phyloP scores from a whole-genome alignment of 305 asterid genomes.

The Fraxinus platypoda region DNA sequence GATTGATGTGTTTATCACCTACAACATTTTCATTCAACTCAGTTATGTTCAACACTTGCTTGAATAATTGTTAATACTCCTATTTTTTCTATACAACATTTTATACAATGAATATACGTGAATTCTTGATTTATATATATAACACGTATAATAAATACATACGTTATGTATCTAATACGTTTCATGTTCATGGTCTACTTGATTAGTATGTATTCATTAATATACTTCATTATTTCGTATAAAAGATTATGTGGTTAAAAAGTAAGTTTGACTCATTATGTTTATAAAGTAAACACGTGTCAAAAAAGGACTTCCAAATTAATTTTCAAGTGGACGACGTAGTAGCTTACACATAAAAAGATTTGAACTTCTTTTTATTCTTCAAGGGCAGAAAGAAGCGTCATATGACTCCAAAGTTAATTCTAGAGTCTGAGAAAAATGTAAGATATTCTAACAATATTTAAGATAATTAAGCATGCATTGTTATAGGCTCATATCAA shows the following conservation, averaged over 20 bases:
- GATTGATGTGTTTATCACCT: background rate
- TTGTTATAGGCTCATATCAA: background rate
- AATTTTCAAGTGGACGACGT: too few relatives aligned
- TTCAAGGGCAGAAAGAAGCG: background rate
- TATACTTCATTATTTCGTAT: background rate
- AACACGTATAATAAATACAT: background rate
- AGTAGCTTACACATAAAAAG: background rate
- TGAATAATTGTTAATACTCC: background rate
- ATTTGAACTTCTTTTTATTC: background rate
- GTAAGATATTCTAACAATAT: background rate
- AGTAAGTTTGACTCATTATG: background rate
- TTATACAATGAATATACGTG: background rate
- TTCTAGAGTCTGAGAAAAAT: background rate
- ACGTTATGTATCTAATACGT: background rate
- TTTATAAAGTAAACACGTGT: too few relatives aligned
- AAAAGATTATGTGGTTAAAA: background rate
- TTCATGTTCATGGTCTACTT: background rate
- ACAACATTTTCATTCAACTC: background rate
- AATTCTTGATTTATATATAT: too few relatives aligned
- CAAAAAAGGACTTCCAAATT: background rate
- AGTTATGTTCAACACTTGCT: background rate
- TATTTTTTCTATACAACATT: background rate
- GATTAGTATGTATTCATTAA: background rate
- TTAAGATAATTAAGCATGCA: background rate
- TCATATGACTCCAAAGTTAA: background rate